Evolutionary conservation across 2,329 filamentous ascomycete genomes (phyloP).

Genomic region (Exophiala alcalophila): DNA sequence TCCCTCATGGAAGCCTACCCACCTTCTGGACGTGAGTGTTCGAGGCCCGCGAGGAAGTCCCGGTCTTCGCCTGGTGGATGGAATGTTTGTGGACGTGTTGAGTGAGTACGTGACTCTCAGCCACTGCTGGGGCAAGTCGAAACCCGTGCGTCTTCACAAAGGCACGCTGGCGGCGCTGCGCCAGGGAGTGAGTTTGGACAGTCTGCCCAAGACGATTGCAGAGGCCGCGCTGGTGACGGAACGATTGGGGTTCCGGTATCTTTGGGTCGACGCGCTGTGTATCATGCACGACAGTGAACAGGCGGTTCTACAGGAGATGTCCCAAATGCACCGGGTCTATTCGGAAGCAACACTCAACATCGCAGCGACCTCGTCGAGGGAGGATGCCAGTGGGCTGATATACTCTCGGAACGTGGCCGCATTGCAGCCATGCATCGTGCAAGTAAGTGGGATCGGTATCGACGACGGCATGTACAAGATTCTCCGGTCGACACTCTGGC

Average conservation of each 20-base stretch:
- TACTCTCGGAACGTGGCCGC: constrained; percentile 27
- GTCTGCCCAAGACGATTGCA: constrained; percentile 31
- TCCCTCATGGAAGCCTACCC: constrained; percentile 28
- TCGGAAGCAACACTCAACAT: constrained; percentile 29
- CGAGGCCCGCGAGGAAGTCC: constrained; percentile 24
- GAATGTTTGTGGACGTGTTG: constrained; percentile 28
- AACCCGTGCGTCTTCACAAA: constrained; percentile 28
- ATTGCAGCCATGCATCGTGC: constrained; percentile 28
- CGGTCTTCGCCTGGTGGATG: constrained; percentile 29
- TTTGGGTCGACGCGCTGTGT: constrained; percentile 32
- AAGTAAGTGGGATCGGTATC: constrained; percentile 26
- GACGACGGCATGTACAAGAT: constrained; percentile 30
- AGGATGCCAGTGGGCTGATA: constrained; percentile 27
- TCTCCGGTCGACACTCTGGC: constrained; percentile 30
- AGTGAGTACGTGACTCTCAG: constrained; percentile 30
- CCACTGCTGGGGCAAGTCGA: constrained; percentile 31
- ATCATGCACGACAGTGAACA: constrained; percentile 31
- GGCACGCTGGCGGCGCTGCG: constrained; percentile 28
- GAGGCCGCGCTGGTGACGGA: constrained; percentile 27
- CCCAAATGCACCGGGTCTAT: constrained; percentile 30
- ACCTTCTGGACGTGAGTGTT: constrained; percentile 29
- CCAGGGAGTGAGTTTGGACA: constrained; percentile 26
- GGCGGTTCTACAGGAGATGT: constrained; percentile 27
- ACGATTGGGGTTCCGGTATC: constrained; percentile 29
- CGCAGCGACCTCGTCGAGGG: constrained; percentile 27